Conservation (phyloP, 768 basidiomycete species). For the Serendipita sp. region DNA sequence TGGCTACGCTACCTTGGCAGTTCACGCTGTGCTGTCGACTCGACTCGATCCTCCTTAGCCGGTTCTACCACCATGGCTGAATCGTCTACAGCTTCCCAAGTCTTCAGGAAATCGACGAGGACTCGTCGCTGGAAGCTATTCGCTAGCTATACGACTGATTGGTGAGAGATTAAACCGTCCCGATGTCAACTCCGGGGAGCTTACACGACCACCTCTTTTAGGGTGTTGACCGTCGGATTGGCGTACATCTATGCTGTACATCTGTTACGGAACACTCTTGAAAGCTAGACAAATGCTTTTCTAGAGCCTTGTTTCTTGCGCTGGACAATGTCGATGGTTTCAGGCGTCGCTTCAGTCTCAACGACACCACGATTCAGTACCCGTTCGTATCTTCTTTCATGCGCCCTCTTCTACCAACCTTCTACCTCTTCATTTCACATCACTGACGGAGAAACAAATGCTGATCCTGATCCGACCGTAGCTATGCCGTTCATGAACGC, state of each 20-base stretch:
- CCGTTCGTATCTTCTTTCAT: slow-evolving; percentile 38
- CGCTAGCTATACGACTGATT: not conserved
- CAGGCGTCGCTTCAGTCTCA: slow-evolving; percentile 60
- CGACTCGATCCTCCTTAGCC: too few relatives aligned
- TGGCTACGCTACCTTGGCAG: too few relatives aligned
- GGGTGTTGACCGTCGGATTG: slow-evolving; percentile 51
- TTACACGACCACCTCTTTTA: slow-evolving; percentile 18
- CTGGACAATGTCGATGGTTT: slow-evolving; percentile 56
- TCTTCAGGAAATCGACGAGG: not conserved
- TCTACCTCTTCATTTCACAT: not conserved
- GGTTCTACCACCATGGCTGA: not conserved
- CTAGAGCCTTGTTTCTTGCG: slow-evolving; percentile 45
- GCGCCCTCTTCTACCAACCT: slow-evolving; percentile 11
- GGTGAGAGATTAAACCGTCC: not conserved
- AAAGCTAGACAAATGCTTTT: too few relatives aligned
- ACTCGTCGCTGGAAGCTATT: not conserved
- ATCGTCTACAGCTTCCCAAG: not conserved
- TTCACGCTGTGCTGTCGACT: too few relatives aligned
- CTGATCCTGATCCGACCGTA: slow-evolving; percentile 21
- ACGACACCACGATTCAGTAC: slow-evolving; percentile 25
- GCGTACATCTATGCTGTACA: too few relatives aligned
- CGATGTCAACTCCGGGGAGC: not conserved
- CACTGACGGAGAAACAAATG: slow-evolving; percentile 25
- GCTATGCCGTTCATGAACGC: slow-evolving; percentile 60
- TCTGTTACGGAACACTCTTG: too few relatives aligned